Evolutionary conservation across 1,284 basidiomycete species (phyloP).

Genomic region (Agroathelia rolfsii): DNA sequence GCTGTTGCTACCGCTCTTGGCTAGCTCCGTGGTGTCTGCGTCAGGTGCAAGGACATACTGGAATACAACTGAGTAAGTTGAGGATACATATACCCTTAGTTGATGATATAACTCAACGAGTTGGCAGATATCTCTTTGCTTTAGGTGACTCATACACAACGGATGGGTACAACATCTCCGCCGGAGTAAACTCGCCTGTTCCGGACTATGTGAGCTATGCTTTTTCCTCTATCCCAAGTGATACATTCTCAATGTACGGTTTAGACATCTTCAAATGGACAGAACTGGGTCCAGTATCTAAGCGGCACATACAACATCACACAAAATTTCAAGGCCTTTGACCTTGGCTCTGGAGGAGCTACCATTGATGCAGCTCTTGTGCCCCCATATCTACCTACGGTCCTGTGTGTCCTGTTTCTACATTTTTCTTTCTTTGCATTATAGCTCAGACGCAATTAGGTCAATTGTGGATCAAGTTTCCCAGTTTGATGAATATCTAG

Average conservation of each 20-base stretch:
- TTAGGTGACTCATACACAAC: conserved; percentile 50
- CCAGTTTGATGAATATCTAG: conserved; percentile 43
- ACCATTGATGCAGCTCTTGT: conserved; percentile 54
- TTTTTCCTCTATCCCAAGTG: conserved; percentile 1
- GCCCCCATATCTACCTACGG: conserved; percentile 43
- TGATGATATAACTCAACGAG: conserved; percentile 26
- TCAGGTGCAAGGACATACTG: conserved; percentile 31
- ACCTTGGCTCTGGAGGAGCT: conserved; percentile 51
- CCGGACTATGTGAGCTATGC: conserved; percentile 42
- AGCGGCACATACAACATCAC: conserved; percentile 47
- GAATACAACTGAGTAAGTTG: conserved; percentile 33
- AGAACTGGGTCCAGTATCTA: conserved; percentile 51
- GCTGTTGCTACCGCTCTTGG: too few relatives aligned
- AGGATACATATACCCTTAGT: too few relatives aligned
- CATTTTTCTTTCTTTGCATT: not conserved
- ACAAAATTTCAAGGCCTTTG: conserved; percentile 40
- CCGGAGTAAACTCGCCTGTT: conserved; percentile 41
- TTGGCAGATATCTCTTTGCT: conserved; percentile 40
- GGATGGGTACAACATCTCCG: conserved; percentile 49
- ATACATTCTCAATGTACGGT: conserved; percentile 1
- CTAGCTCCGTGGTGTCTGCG: conserved; percentile 8
- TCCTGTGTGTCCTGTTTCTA: conserved; percentile 30
- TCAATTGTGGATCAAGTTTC: conserved; percentile 55
- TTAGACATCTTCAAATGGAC: conserved; percentile 53
- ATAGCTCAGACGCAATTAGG: conserved; percentile 21